Base-by-base conservation (phyloP, 331 rosid genomes). In the Dryas integrifolia region DNA sequence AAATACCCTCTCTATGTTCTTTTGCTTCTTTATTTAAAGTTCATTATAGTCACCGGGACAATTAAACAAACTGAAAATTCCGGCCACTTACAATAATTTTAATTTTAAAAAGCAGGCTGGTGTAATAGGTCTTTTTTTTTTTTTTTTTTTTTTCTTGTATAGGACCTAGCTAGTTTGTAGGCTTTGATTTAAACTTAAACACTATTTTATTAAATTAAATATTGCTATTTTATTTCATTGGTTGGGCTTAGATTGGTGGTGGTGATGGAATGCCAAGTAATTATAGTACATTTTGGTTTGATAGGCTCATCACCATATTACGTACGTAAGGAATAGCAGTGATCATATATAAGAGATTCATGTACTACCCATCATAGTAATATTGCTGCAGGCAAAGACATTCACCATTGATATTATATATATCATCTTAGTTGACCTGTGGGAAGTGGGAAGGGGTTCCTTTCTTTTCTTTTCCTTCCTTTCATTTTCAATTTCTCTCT, bases 51-150 rank as follows among this genome's bases (percentile, higher is more conserved):
- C 73, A 79, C 69, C 63, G 67, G 75, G 77, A 76, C 66, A 76
- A 85, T 30, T 30, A 30, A 30, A 72, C 74, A 75, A 70, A 82
- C 75, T 72, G 57, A 65, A 74, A 38, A 58, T 78, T 83, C 86
- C 80, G 88, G 83, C 86, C 58, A 74, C 81, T 76, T 30, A 66
- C 76, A 58, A 57, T 57, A 15, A 64, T 44, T 55, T 14, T 45
- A 3, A 44, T 12, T 41, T 44, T 0, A 0, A 24, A 9, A 76
- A 70, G 92, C 92, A 88, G 94, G 92, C 92, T 47, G 74, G 78
- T 74, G 77, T 48, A 57, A 56, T 73, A 82, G 85, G 87, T 69
- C 24, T 21, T 21, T 21, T 21, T 21, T 21, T 21, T n/a, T n/a
- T n/a, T n/a, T n/a, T n/a, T 21, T 65, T 70, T 2, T 58, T 7